Conservation (phyloP, 352 stramenopile genomes). For the Saprolegnia diclina region DNA sequence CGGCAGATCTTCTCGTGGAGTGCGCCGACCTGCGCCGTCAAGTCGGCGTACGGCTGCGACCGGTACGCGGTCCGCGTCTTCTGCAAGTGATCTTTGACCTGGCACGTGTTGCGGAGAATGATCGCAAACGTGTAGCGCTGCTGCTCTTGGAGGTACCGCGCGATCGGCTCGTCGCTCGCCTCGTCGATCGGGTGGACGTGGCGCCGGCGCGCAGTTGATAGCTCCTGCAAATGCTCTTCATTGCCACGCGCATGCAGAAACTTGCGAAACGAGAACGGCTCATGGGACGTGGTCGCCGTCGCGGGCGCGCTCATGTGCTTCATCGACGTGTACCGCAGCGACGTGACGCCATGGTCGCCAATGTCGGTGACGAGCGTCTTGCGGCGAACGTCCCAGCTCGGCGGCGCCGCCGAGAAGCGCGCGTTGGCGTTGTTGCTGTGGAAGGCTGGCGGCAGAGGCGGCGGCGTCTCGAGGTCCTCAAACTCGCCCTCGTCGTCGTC, state of each 20-base stretch:
- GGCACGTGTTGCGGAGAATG: conserved; percentile 73
- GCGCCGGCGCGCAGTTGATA: neutral
- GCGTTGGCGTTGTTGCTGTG: neutral
- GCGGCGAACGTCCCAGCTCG: conserved; percentile 17
- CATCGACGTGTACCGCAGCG: conserved; percentile 21
- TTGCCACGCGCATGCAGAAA: conserved; percentile 4
- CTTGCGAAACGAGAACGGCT: conserved; percentile 11
- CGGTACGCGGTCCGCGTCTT: conserved; percentile 26
- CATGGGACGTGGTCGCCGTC: neutral
- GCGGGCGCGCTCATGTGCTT: neutral
- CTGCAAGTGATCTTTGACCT: conserved; percentile 62
- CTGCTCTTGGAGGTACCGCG: conserved; percentile 54
- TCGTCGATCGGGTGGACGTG: conserved; percentile 26
- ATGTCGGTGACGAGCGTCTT: conserved; percentile 22
- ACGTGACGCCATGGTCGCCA: conserved; percentile 20
- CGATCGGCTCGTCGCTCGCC: conserved; percentile 4
- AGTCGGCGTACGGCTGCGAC: conserved; percentile 45
- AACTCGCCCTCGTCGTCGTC: conserved; percentile 24
- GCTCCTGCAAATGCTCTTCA: conserved; percentile 7
- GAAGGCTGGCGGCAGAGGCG: neutral
- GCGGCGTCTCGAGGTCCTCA: conserved; percentile 21
- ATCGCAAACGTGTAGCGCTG: conserved; percentile 87
- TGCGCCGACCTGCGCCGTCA: conserved; percentile 59
- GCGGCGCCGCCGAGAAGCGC: neutral
- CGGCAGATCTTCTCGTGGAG: conserved; percentile 80